Conservation (phyloP, 768 basidiomycete species). For the Cystofilobasidium macerans region DNA sequence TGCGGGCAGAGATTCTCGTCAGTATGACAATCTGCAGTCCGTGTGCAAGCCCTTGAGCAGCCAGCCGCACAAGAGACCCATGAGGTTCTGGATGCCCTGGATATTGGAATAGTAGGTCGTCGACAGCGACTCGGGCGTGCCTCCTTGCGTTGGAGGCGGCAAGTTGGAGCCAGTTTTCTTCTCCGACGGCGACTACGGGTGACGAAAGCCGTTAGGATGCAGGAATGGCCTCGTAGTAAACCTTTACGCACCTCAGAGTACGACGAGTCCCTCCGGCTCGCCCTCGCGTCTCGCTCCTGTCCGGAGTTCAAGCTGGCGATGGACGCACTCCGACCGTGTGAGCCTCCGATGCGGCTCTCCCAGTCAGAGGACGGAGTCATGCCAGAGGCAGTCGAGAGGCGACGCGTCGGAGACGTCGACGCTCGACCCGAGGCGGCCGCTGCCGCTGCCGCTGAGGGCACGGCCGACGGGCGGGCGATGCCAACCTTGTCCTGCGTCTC, state of each 20-base stretch:
- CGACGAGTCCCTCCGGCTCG: background rate
- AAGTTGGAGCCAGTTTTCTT: background rate
- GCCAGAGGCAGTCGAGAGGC: background rate
- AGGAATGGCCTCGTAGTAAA: no score
- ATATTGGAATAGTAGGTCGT: constrained; percentile 24
- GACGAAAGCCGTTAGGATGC: no score
- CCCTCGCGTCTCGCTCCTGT: background rate
- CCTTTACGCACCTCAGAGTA: background rate
- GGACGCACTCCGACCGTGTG: background rate
- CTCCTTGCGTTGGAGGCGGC: background rate
- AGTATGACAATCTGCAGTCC: no score
- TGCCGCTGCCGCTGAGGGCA: background rate
- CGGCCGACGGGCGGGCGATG: background rate
- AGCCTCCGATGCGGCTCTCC: background rate
- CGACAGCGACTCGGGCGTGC: constrained; percentile 3
- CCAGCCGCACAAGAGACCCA: constrained; percentile 20
- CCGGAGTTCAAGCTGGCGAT: background rate
- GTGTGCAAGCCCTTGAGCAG: background rate
- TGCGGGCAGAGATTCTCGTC: background rate
- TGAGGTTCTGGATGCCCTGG: constrained; percentile 27
- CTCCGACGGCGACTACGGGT: background rate
- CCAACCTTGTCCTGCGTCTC: background rate
- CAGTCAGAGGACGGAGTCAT: background rate
- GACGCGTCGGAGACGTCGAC: background rate
- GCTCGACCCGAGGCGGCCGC: background rate